Evolutionary conservation across 345 rosid genomes (phyloP).

Genomic region (Gossypium thurberi): DNA sequence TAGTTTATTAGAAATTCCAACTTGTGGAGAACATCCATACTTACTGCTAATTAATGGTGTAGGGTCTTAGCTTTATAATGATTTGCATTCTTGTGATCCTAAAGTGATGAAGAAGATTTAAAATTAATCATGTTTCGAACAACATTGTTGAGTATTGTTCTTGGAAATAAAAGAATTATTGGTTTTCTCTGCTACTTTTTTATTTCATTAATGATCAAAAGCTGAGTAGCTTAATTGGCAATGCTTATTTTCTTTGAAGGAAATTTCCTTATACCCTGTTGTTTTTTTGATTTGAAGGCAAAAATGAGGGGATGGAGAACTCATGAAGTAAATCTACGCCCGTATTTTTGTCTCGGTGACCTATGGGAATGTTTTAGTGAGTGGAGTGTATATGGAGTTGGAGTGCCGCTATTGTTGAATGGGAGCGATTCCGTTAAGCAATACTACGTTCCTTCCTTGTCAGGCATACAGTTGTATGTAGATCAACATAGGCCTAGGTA

Average conservation of each 20-base stretch:
- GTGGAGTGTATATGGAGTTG: constrained; percentile 63
- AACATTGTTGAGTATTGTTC: background rate
- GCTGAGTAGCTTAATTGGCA: background rate
- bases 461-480: constrained; percentile 54
- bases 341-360: constrained; percentile 39
- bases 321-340: constrained; percentile 21
- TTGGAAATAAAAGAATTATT: background rate
- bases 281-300: constrained; percentile 16
- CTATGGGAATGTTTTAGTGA: constrained; percentile 55
- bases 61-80: background rate
- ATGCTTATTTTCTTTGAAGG: background rate
- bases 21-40: background rate
- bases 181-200: too few relatives aligned
- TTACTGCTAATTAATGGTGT: background rate
- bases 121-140: background rate
- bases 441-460: constrained; percentile 60
- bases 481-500: constrained; percentile 39
- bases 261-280: background rate
- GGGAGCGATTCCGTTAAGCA: constrained; percentile 41
- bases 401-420: constrained; percentile 45
- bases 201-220: background rate
- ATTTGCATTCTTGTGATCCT: background rate
- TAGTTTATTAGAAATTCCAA: background rate
- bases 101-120: background rate
- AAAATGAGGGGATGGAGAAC: constrained; percentile 24